Evolutionary conservation across 768 basidiomycete genomes (phyloP).

Genomic region (Lactarius sp.): DNA sequence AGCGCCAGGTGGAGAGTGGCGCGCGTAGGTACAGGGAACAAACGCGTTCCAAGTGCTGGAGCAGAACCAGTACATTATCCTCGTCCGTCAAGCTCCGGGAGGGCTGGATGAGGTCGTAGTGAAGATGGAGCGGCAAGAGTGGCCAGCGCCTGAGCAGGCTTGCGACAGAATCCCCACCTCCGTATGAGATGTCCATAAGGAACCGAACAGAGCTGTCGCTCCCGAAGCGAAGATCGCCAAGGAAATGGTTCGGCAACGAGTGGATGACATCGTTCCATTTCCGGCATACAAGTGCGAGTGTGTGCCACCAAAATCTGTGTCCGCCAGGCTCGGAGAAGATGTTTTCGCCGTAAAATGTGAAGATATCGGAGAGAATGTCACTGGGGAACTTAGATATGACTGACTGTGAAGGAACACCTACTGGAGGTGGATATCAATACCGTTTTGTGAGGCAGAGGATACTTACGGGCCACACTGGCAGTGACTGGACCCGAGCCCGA

Average conservation of each 20-base stretch:
- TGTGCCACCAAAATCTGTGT: conserved; percentile 3
- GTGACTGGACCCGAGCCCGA: too few relatives aligned
- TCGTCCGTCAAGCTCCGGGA: too few relatives aligned
- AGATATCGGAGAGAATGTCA: neutral
- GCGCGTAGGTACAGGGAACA: neutral
- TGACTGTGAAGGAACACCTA: neutral
- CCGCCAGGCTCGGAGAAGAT: conserved; percentile 1
- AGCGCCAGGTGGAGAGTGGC: neutral
- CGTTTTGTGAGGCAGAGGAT: neutral
- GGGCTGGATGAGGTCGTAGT: too few relatives aligned
- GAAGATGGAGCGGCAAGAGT: too few relatives aligned
- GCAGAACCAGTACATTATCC: neutral
- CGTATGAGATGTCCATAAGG: neutral
- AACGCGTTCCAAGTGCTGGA: neutral
- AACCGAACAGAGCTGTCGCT: neutral
- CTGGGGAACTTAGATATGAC: neutral
- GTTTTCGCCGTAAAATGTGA: neutral
- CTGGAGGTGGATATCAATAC: neutral
- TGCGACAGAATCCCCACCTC: neutral
- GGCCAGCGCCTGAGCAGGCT: neutral
- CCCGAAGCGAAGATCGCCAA: neutral
- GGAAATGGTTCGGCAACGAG: neutral
- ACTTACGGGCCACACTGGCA: neutral
- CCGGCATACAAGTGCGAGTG: conserved; percentile 2
- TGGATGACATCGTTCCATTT: conserved; percentile 1